Evolutionary conservation across 371 early-diverging fungal species (phyloP), one percentile per base, ranked within the genome.

Genomic region (Apophysomyces trapeziformis): DNA sequence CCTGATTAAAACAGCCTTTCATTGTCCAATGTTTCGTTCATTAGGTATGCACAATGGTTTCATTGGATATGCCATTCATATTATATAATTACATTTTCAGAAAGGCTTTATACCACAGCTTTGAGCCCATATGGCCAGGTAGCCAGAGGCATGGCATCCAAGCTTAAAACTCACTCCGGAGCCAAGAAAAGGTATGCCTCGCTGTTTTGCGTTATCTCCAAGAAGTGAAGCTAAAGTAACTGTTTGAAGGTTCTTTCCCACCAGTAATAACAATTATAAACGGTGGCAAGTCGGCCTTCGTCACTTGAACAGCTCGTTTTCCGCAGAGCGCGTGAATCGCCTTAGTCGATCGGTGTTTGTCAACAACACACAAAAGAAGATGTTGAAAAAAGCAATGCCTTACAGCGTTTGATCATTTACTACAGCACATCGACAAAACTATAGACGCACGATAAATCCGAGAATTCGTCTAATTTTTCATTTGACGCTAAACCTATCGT

Each of bases 221-320:
- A 7, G 41, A 11, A n/a, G 13, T 65, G 32, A 26, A 26, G 32
- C 32, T 26, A 26, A 26, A 26, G 32, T 2, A 26, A 26, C 32
- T 26, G 2, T 26, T 26, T 0, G 32, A 26, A 82, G 82, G 72
- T 79, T 82, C 58, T 68, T 79, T 12, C 83, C 83, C 54, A 79
- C 78, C 5, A 63, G 72, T 35, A 79, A 76, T 57, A 78, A 77
- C 26, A 77, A 82, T 62, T 82, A 72, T 56, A 83, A 83, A 65
- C 77, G 83, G 12, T 83, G 83, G 83, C 79, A 77, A 57, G 76
- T 69, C 8, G 83, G 83, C 63, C 68, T 75, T 73, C 80, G 83
- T 57, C 83, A 83, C 60, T 76, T 83, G 71, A 83, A 83, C 63
- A 66, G 72, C 35, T 67, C 73, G 9, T 70, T 83, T 41, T 77